Base-by-base conservation (phyloP, 768 basidiomycete genomes). In the Trametes elegans region DNA sequence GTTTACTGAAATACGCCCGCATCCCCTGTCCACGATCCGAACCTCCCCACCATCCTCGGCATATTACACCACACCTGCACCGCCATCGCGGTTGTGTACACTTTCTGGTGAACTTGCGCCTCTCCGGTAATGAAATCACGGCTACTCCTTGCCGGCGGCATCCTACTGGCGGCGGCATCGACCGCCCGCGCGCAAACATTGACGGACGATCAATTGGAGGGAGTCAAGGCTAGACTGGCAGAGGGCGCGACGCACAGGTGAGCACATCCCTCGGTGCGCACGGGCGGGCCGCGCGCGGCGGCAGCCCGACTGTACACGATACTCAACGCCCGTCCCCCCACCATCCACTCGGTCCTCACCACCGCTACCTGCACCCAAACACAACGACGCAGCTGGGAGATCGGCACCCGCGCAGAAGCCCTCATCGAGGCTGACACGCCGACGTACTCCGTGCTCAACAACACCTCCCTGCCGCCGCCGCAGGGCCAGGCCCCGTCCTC, bases 321-420 rank as follows among this genome's bases (percentile, higher is more conserved):
- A n/a, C n/a, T n/a, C n/a, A n/a, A n/a, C n/a, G n/a, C n/a, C n/a
- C n/a, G n/a, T n/a, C n/a, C n/a, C 39, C 11, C 24, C 31, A n/a
- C 7, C 7, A 2, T 23, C 19, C 23, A 28, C 35, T 16, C 48
- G 8, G 9, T n/a, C 3, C 19, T 2, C 23, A 19, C n/a, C 28
- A 14, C 13, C 16, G 32, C 13, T 34, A 23, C 10, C 28, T 18
- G 23, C 28, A 13, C n/a, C 21, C 38, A 9, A 9, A 18, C 14
- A 24, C 14, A 13, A 14, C 16, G 13, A 19, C 24, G 19, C 29
- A 81, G 81, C 47, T 83, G 81, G 81, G 81, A 81, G 53, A 71
- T 77, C 47, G 82, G 82, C 34, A 78, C 74, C 0, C 76, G 74
- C 13, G 72, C 79, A 0, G 67, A 83, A 58, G 78, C 80, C 8